Evolutionary conservation across 1,139 yeast genomes (phyloP), one percentile per base, ranked within the genome.

Genomic region (Saccharomyces hybrid): DNA sequence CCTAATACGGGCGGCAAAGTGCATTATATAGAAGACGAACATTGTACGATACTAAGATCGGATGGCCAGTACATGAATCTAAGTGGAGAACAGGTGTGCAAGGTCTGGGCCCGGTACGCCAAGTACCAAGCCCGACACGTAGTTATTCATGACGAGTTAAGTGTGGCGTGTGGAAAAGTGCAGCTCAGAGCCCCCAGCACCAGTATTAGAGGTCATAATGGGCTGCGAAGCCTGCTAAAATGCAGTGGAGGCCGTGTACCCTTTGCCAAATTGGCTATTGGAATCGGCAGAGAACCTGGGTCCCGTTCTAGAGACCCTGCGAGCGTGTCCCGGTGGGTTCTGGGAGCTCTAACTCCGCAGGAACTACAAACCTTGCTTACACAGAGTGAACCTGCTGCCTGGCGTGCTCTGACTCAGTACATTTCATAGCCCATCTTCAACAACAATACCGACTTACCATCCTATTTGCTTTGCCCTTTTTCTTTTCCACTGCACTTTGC

Each of bases 201-300:
- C 6, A 79, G 88, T 55, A 76, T 82, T 9, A 71, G 89, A 55
- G 96, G 96, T 0, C 96, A 89, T 63, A 88, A 88, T 65, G 96
- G 96, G 0, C 73, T 89, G 48, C 76, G 78, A 59, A 80, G 85
- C 42, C 77, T 88, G 16, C 77, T 77, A 50, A 63, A 67, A 16
- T 54, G 58, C 26, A 71, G 71, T 55, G 76, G 76, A 1, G 68
- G 71, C 3, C 47, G 55, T 25, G 44, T 38, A 5, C 25, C 44
- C 25, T 72, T 64, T 52, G 57, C 61, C 14, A 78, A 84, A 56
- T 65, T 88, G 5, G 80, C 85, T 13, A 73, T 89, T 8, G 96
- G 96, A 0, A 84, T 89, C 25, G 95, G 88, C 1, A 74, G 87
- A 53, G 44, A 38, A 13, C 44, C 44, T 4, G 44, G 44, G 44